Base-by-base conservation (phyloP, 768 basidiomycete species). In the Rickenella mellea region DNA sequence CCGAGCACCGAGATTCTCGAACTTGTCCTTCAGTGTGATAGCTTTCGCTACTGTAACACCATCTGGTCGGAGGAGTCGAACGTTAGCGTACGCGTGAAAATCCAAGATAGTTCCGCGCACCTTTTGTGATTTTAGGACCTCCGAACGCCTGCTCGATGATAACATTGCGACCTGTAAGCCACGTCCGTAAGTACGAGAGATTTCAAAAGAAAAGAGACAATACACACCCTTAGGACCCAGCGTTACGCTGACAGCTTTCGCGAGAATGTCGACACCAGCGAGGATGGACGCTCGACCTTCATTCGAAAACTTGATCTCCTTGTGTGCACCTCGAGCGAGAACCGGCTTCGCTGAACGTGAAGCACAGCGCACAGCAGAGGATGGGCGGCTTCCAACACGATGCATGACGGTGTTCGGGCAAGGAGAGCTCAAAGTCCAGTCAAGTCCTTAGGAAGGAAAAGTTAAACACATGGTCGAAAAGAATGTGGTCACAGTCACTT, bases 1-100 rank as follows among this genome's bases (percentile, higher is more conserved):
- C 90, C 91, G 85, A 56, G 93, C 92, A 58, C 93, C 92, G 44
- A 98, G 85, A 73, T 97, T 97, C 73, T 97, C 90, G 58, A 98
- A 97, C 66, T 93, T 96, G 78, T 97, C 91, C 68, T 97, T 81
- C 54, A 98, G 76, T 5, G 80, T 70, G 52, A 99, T 90, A 27
- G 90, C 70, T 71, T 97, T 99, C 45, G 94, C 94, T 28, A 98
- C 94, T 21, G 92, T 94, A 15, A 96, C 94, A 79, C 93, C 94
- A 62, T 97, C 91, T 89, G 40, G 14, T 4, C 17, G 15, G 27
- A 28, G 27, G 6, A 41, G 26, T 40, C 28, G 22, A n/a, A 25
- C n/a, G 17, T n/a, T 21, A 9, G 14, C 10, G 1, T 30, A 21
- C 8, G 3, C 20, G 14, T 25, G 2, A 3, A 17, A 4, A 14